These are phyloP conservation scores for Hyaloperonospora brassicae DNA, from an alignment of 352 stramenopile species.

Conservation along the genomic window DNA sequence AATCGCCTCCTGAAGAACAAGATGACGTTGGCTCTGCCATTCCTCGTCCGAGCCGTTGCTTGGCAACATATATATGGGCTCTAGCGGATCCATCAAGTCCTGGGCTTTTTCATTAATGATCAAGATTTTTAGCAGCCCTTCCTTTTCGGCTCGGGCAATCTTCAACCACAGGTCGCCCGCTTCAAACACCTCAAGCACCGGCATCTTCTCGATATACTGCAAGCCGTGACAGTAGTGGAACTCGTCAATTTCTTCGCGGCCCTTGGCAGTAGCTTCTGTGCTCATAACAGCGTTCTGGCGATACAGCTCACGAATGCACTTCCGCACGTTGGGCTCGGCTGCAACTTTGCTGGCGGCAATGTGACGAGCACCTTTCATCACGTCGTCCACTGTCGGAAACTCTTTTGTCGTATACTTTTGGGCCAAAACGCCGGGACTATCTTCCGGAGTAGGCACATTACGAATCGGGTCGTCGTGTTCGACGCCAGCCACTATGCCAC, in stretches of 20 bases:
- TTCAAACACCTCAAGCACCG: constrained; percentile 70
- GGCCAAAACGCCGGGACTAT: constrained; percentile 56
- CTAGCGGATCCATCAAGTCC: constrained; percentile 75
- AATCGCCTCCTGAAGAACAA: constrained; percentile 79
- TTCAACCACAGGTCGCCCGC: constrained; percentile 71
- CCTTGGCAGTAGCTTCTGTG: constrained; percentile 74
- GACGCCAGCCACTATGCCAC: constrained; percentile 62
- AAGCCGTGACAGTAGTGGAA: constrained; percentile 84
- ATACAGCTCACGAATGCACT: constrained; percentile 79
- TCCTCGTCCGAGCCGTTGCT: constrained; percentile 62
- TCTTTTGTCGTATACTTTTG: constrained; percentile 79
- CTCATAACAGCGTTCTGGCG: constrained; percentile 64
- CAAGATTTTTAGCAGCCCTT: constrained; percentile 66
- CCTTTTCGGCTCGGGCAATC: constrained; percentile 72
- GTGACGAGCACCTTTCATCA: constrained; percentile 84
- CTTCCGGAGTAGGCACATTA: constrained; percentile 66
- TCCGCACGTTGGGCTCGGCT: constrained; percentile 77
- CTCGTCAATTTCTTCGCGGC: constrained; percentile 82
- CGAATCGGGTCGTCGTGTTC: constrained; percentile 59
- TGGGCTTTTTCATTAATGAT: constrained; percentile 79
- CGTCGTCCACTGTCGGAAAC: constrained; percentile 77
- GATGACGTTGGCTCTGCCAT: constrained; percentile 78
- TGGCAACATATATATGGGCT: constrained; percentile 55
- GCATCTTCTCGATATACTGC: constrained; percentile 82
- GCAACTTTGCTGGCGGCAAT: constrained; percentile 82